Base-by-base conservation (phyloP, 1,284 basidiomycete species). In the Tilletia walkeri region DNA sequence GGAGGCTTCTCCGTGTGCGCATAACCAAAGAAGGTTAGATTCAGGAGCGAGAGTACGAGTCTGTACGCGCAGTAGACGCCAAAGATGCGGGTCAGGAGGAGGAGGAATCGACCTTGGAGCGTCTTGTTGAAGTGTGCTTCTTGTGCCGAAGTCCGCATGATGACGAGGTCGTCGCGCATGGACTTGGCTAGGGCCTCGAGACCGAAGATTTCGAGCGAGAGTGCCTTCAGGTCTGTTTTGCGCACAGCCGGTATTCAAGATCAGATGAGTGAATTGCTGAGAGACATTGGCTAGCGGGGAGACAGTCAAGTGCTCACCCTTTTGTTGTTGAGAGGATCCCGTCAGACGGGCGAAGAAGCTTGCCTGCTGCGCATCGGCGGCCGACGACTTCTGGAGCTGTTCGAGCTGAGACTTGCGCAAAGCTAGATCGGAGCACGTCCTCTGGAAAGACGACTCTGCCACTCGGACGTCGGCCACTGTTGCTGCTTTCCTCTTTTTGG, bases 11-110 rank as follows among this genome's bases (percentile, higher is more conserved):
- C 72, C 67, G 75, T 67, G 74, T 81, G 80, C 72, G 69, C 65
- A 59, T 77, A 78, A 7, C 76, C 73, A 4, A 77, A 69, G 16
- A 80, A 34, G 39, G 71, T 56, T 34, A 76, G 68, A 67, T 75
- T 79, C 20, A 80, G 73, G n/a, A 71, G 41, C 24, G 71, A 74
- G 39, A 75, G 61, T 3, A 71, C 54, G 14, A 78, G 67, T 14
- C 73, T 72, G 56, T 75, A 83, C 1, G 83, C 78, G 65, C 85
- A 86, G 73, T 86, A 86, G 4, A 81, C 72, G 38, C 82, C 83
- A 71, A 85, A 83, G 0, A 79, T 66, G 79, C 84, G 84, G 1
- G 82, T 83, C 7, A 80, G 63, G 2, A 79, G 68, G 24, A 84
- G 77, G 73, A 82, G 75, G 3, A 83, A 12, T 20, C 81, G 75